Percentiles rank a stretch among this genome's conserved stretches.
phyloP scores from a whole-genome alignment of 2,329 filamentous ascomycete species.

The Didymellaceae sp. region DNA sequence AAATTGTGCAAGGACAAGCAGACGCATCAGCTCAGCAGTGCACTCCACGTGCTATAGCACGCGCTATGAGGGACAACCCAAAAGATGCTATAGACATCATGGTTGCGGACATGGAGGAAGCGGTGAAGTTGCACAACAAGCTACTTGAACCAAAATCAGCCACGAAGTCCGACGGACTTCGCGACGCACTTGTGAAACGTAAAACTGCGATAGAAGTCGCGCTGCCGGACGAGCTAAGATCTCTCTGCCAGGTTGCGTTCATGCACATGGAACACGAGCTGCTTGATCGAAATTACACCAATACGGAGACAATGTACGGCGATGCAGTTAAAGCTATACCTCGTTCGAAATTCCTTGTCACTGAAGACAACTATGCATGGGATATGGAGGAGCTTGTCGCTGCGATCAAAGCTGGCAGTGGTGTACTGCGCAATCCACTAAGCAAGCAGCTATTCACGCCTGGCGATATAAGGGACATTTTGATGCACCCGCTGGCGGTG shows the following conservation, averaged over 20 bases:
- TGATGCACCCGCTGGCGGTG: slow-evolving; percentile 35
- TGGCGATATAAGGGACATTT: slow-evolving; percentile 41
- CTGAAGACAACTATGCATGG: slow-evolving; percentile 52
- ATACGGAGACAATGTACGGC: slow-evolving; percentile 46
- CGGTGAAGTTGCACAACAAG: slow-evolving; percentile 30
- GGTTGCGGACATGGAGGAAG: slow-evolving; percentile 36
- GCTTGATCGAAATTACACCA: slow-evolving; percentile 43
- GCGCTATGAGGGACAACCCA: slow-evolving; percentile 28
- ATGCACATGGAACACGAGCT: slow-evolving; percentile 48
- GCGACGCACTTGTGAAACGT: slow-evolving; percentile 39
- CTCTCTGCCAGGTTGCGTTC: slow-evolving; percentile 38
- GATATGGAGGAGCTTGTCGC: slow-evolving; percentile 45
- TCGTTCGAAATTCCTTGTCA: slow-evolving; percentile 45
- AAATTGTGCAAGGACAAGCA: slow-evolving; percentile 25
- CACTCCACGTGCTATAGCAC: slow-evolving; percentile 34
- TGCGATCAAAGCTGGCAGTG: slow-evolving; percentile 40
- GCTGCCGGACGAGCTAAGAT: slow-evolving; percentile 34
- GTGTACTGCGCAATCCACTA: slow-evolving; percentile 43
- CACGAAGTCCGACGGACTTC: slow-evolving; percentile 27
- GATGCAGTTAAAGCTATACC: slow-evolving; percentile 43
- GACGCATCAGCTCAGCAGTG: slow-evolving; percentile 14
- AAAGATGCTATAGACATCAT: slow-evolving; percentile 29
- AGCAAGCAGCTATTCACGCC: slow-evolving; percentile 46
- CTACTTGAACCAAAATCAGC: slow-evolving; percentile 20
- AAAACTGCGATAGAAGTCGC: slow-evolving; percentile 29